Percentiles rank a stretch among this genome's conserved stretches.
Evolutionary conservation across 2,329 filamentous ascomycete species (phyloP).

Genomic region (Mycosphaerella arachidis): DNA sequence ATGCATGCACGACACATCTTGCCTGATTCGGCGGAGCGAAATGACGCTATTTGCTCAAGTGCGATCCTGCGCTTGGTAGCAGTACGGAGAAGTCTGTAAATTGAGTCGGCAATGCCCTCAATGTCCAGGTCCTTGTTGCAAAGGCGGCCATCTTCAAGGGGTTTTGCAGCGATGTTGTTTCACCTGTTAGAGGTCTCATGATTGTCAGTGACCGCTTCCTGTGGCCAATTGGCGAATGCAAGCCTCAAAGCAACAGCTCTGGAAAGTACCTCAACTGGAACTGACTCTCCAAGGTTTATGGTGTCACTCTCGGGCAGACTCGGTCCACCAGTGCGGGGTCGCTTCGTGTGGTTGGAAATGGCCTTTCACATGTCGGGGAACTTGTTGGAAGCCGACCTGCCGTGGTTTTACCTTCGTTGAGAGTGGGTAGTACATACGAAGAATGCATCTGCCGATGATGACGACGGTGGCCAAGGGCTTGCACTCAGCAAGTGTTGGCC

Average conservation of each 20-base stretch:
- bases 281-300: not conserved
- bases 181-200: not conserved
- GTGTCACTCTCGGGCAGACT: not conserved
- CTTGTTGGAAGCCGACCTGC: slow-evolving; percentile 1
- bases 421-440: not conserved
- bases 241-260: not conserved
- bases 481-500: not conserved
- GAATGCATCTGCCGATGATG: not conserved
- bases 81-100: not conserved
- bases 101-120: not conserved
- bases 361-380: not conserved
- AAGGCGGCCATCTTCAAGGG: not conserved
- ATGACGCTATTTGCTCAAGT: not conserved
- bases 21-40: not conserved
- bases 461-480: not conserved
- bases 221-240: not conserved
- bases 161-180: not conserved
- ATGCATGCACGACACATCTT: slow-evolving; percentile 1
- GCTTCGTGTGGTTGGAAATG: not conserved
- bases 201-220: not conserved
- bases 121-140: not conserved
- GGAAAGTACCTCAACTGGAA: not conserved
- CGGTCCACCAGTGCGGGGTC: not conserved
- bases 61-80: not conserved
- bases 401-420: not conserved